Evolutionary conservation across 2,329 filamentous ascomycete species (phyloP).

Genomic region (Colletotrichum destructivum): DNA sequence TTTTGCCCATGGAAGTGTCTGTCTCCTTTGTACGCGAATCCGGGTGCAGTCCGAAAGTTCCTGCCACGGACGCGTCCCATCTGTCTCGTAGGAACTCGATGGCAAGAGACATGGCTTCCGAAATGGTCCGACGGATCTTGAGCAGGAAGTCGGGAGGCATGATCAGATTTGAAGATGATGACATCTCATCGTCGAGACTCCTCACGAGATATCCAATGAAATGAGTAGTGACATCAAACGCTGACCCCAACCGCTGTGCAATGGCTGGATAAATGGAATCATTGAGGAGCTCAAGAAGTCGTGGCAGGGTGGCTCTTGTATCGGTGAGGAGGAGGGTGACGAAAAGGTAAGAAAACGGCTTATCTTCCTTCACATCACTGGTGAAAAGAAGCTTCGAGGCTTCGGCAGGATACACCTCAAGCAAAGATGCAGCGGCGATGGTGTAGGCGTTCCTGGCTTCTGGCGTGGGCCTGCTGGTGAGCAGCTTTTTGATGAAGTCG

Average conservation of each 20-base stretch:
- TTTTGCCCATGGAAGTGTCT: constrained; percentile 61
- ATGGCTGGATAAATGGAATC: constrained; percentile 65
- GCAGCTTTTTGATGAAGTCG: constrained; percentile 66
- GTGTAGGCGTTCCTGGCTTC: constrained; percentile 72
- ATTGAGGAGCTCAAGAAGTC: constrained; percentile 72
- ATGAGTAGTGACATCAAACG: constrained; percentile 73
- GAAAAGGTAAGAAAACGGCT: constrained; percentile 74
- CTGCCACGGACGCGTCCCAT: constrained; percentile 78
- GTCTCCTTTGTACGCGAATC: constrained; percentile 64
- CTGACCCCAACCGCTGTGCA: constrained; percentile 70
- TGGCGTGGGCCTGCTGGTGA: constrained; percentile 68
- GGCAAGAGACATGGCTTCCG: constrained; percentile 74
- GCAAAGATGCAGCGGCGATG: constrained; percentile 69
- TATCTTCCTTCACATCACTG: constrained; percentile 58
- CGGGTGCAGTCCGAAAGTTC: constrained; percentile 73
- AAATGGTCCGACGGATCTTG: constrained; percentile 71
- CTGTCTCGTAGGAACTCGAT: constrained; percentile 78
- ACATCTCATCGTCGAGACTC: constrained; percentile 64
- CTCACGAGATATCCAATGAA: constrained; percentile 72
- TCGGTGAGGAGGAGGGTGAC: constrained; percentile 78
- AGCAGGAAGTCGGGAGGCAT: constrained; percentile 73
- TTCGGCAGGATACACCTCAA: constrained; percentile 67
- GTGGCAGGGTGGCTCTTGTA: constrained; percentile 73
- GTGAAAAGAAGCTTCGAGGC: constrained; percentile 68
- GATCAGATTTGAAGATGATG: constrained; percentile 54